Percentiles rank a stretch among this genome's conserved stretches.
These are phyloP conservation scores for Hypsizygus marmoreus DNA, from an alignment of 768 basidiomycete species.

Conservation along the genomic window DNA sequence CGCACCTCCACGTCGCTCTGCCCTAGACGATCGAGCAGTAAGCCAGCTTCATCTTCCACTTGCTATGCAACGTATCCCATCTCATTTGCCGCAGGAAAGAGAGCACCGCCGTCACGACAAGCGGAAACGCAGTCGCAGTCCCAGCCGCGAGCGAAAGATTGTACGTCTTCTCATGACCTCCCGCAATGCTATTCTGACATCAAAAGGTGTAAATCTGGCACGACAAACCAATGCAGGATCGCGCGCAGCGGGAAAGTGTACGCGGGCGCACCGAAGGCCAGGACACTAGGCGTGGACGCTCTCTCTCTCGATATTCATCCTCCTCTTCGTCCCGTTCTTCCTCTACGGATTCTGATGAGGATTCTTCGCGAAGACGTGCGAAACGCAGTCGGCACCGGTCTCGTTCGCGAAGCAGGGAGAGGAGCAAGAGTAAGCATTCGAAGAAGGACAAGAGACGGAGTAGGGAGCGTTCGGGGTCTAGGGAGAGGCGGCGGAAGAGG, in stretches of 20 bases:
- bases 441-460: background rate
- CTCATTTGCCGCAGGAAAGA: background rate
- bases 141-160: conserved; percentile 6
- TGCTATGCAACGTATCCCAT: background rate
- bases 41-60: background rate
- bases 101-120: conserved; percentile 1
- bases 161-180: conserved; percentile 14
- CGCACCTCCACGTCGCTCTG: too few relatives aligned
- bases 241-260: conserved; percentile 3
- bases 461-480: conserved; percentile 4
- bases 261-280: conserved; percentile 2
- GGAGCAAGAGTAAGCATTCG: background rate
- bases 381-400: conserved; percentile 14
- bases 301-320: conserved; percentile 8
- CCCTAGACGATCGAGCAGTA: too few relatives aligned
- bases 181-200: conserved; percentile 17
- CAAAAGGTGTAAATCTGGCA: conserved; percentile 15
- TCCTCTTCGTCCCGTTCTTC: conserved; percentile 8
- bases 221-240: conserved; percentile 9
- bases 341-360: conserved; percentile 3
- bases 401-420: conserved; percentile 12
- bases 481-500: background rate
- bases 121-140: conserved; percentile 6
- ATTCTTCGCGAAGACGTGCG: background rate
- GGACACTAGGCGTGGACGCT: conserved; percentile 10